Evolutionary conservation across 768 basidiomycete species (phyloP).

Genomic region (Trametes elegans): DNA sequence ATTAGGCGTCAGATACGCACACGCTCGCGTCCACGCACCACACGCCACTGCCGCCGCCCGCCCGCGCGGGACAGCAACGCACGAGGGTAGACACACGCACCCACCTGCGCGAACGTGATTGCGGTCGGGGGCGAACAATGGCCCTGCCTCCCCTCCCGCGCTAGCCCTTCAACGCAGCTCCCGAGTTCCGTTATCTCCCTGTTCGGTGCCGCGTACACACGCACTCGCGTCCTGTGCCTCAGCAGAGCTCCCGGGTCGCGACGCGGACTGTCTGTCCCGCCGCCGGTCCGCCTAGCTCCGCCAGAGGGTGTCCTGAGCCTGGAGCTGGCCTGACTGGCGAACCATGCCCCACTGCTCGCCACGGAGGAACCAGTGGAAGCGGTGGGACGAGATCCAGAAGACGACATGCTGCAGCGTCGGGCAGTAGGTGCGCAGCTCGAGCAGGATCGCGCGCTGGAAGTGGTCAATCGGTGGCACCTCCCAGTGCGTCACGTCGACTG

Average conservation of each 20-base stretch:
- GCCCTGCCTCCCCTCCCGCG: background rate
- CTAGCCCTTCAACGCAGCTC: background rate
- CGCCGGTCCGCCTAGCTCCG: constrained; percentile 13
- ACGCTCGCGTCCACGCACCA: too few species aligned
- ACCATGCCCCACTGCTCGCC: constrained; percentile 23
- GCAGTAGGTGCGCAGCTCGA: constrained; percentile 39
- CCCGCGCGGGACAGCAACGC: background rate
- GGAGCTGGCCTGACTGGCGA: constrained; percentile 12
- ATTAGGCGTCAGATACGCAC: constrained; percentile 11
- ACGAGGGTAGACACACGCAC: constrained; percentile 11
- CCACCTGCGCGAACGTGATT: background rate
- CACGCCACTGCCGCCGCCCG: too few species aligned
- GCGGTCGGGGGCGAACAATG: background rate
- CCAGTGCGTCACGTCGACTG: constrained; percentile 39
- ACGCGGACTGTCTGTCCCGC: too few species aligned
- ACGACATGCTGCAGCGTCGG: constrained; percentile 34
- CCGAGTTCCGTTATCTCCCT: constrained; percentile 11
- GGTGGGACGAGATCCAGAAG: constrained; percentile 32
- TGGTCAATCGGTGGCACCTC: constrained; percentile 29
- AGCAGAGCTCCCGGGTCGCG: too few species aligned
- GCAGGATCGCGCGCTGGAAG: constrained; percentile 36
- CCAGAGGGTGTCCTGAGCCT: constrained; percentile 20
- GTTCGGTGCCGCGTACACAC: background rate
- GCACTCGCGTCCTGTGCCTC: background rate
- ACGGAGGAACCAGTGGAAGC: constrained; percentile 26